phyloP scores from a whole-genome alignment of 2,329 filamentous ascomycete species.

The Phialophora verrucosa region DNA sequence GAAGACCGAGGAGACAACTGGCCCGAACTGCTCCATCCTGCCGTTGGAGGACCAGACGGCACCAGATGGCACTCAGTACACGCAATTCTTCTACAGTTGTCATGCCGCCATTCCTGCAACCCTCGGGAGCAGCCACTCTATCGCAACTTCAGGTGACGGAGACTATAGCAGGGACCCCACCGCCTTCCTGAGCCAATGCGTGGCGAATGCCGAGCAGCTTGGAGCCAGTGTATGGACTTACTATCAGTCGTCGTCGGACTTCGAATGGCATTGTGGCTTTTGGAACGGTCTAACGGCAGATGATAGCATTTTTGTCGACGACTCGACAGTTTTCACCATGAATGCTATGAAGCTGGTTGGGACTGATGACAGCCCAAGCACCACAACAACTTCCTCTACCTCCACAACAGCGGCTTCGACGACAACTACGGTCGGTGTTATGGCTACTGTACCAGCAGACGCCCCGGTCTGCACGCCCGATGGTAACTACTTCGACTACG shows the following conservation, averaged over 20 bases:
- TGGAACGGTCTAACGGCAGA: constrained; percentile 18
- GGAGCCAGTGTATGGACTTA: constrained; percentile 19
- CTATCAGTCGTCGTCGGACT: constrained; percentile 15
- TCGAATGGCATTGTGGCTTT: constrained; percentile 16
- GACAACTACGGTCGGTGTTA: background rate
- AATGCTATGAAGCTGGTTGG: constrained; percentile 20
- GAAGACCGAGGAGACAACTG: constrained; percentile 16
- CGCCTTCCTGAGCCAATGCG: constrained; percentile 14
- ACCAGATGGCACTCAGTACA: constrained; percentile 16
- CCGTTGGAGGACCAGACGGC: constrained; percentile 18
- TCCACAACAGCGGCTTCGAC: constrained; percentile 4
- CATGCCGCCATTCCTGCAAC: constrained; percentile 12
- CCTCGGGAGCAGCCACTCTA: constrained; percentile 10
- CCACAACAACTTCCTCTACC: constrained; percentile 12
- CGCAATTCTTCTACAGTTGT: constrained; percentile 22
- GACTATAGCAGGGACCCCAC: constrained; percentile 11
- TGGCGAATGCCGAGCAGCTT: constrained; percentile 15
- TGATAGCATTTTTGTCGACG: constrained; percentile 19
- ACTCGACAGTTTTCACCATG: constrained; percentile 19
- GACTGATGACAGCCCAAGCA: constrained; percentile 4
- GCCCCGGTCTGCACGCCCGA: background rate
- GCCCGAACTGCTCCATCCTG: constrained; percentile 20
- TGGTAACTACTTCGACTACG: background rate
- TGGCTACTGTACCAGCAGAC: background rate
- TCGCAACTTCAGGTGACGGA: constrained; percentile 11